Conservation (phyloP, 495 filamentous ascomycete genomes). For the Neurospora sublineolata region DNA sequence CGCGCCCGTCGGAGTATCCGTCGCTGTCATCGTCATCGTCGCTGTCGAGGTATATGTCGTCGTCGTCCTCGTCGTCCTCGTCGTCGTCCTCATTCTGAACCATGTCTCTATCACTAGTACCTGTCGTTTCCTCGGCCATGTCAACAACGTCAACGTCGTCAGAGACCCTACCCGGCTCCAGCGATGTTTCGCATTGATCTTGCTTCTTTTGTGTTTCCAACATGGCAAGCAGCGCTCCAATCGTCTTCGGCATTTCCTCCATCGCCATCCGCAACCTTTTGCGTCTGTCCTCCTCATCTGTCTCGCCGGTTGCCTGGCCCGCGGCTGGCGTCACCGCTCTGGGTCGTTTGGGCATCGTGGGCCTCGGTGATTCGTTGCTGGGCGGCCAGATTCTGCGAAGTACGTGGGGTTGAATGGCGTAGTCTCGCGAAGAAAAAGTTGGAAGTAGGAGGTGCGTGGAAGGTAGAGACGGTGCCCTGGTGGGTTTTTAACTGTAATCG, state of each 20-base stretch:
- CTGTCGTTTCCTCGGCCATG: not conserved
- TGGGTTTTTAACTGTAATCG: not conserved
- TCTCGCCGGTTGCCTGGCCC: not conserved
- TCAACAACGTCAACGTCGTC: not conserved
- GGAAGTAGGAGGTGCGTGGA: not conserved
- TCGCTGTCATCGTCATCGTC: too few species aligned
- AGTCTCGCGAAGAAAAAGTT: not conserved
- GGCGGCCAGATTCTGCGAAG: not conserved
- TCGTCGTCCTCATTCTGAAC: not conserved
- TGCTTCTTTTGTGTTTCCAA: not conserved
- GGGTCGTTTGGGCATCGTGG: not conserved
- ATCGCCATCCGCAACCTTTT: not conserved
- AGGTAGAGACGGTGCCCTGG: not conserved
- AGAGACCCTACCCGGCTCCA: not conserved
- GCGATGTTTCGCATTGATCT: not conserved
- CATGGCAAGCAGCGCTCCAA: not conserved
- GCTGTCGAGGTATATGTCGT: not conserved
- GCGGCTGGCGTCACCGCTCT: not conserved
- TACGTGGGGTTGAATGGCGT: not conserved
- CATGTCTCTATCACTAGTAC: not conserved
- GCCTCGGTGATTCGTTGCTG: not conserved
- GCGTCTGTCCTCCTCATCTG: not conserved
- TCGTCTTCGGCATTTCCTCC: not conserved
- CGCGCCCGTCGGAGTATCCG: not conserved
- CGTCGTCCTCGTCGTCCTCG: not conserved